These are phyloP conservation scores for Hirschfeldia incana DNA, from an alignment of 345 rosid species.

Conservation along the genomic window DNA sequence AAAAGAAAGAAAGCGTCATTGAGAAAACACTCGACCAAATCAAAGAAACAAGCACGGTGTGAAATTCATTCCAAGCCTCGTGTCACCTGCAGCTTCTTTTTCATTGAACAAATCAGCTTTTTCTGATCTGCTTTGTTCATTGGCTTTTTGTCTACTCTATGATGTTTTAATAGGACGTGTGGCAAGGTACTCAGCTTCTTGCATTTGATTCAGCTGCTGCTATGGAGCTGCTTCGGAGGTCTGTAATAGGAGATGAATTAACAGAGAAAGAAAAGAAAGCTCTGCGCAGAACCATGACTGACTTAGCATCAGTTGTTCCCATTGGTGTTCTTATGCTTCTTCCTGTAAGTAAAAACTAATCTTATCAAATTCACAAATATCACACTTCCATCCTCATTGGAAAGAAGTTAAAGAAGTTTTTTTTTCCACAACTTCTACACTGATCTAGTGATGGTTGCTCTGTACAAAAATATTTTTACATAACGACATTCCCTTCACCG, in stretches of 20 bases:
- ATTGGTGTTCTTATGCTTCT: constrained; percentile 96
- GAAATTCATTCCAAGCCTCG: constrained; percentile 31
- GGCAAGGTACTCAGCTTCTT: constrained; percentile 98
- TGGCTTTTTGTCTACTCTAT: neutral
- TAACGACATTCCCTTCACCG: neutral
- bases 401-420: too few species aligned
- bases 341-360: constrained; percentile 63
- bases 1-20: constrained; percentile 71
- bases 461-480: neutral
- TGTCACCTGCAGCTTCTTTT: constrained; percentile 7
- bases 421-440: constrained; percentile 1
- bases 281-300: constrained; percentile 78
- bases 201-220: constrained; percentile 92
- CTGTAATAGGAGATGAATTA: constrained; percentile 80
- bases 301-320: constrained; percentile 90
- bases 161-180: constrained; percentile 65
- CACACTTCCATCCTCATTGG: neutral
- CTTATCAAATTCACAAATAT: neutral
- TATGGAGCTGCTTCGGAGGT: constrained; percentile 69
- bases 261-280: constrained; percentile 85
- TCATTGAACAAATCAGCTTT: neutral
- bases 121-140: constrained; percentile 12
- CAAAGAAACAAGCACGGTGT: constrained; percentile 82
- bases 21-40: constrained; percentile 78
- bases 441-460: neutral